Evolutionary conservation across 352 stramenopile species (phyloP).

Genomic region (Pythium brachiatum): DNA sequence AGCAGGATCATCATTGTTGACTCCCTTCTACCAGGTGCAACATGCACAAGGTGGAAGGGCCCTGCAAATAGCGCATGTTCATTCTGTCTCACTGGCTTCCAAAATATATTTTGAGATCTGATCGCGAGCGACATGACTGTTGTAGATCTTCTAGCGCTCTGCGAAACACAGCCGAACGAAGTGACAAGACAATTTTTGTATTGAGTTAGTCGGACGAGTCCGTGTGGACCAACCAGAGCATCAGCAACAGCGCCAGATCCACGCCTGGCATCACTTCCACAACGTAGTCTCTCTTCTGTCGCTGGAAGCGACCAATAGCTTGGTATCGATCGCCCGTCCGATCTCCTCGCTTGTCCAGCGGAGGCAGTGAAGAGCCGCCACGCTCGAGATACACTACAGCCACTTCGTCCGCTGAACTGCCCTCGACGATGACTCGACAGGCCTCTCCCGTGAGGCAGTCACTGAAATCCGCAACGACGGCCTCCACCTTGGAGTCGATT

Average conservation of each 20-base stretch:
- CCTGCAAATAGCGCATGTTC: too few relatives aligned
- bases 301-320: constrained; percentile 5
- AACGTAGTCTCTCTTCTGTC: not conserved
- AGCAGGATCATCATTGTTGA: too few relatives aligned
- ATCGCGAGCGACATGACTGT: too few relatives aligned
- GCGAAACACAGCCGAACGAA: too few relatives aligned
- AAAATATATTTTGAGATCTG: too few relatives aligned
- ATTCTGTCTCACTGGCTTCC: too few relatives aligned
- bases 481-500: not conserved
- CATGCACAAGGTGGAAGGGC: too few relatives aligned
- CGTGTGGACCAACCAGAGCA: too few relatives aligned
- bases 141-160: too few relatives aligned
- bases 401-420: constrained; percentile 7
- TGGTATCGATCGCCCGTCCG: not conserved
- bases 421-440: constrained; percentile 4
- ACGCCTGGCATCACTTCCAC: constrained; percentile 11
- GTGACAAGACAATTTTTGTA: too few relatives aligned
- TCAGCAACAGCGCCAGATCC: not conserved
- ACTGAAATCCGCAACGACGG: not conserved
- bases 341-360: not conserved
- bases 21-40: too few relatives aligned
- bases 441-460: not conserved
- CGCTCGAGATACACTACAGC: constrained; percentile 6
- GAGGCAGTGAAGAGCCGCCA: not conserved
- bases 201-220: too few relatives aligned